phyloP scores from a whole-genome alignment of 768 basidiomycete genomes.

The Xerocomus potaroensis region DNA sequence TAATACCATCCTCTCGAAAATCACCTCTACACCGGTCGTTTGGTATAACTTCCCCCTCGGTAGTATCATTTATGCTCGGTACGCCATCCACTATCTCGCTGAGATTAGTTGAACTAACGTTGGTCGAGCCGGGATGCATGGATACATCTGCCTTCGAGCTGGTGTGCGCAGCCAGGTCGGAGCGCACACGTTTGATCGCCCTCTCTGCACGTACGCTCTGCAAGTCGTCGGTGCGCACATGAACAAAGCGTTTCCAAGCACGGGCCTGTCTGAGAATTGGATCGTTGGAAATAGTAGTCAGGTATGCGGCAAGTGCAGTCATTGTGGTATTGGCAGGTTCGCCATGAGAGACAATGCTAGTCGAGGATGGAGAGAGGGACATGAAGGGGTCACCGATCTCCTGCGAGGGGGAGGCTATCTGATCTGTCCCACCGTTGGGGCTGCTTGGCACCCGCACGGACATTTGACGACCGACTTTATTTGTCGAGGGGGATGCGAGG shows the following conservation, averaged over 20 bases:
- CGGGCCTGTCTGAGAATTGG: constrained; percentile 56
- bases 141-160: constrained; percentile 34
- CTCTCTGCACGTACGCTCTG: constrained; percentile 84
- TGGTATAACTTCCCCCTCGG: constrained; percentile 20
- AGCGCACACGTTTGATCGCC: constrained; percentile 82
- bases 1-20: constrained; percentile 21
- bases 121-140: constrained; percentile 17
- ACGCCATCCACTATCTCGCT: constrained; percentile 30
- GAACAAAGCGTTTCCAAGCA: constrained; percentile 82
- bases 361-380: constrained; percentile 33
- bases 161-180: constrained; percentile 75
- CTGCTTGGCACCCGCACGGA: constrained; percentile 32
- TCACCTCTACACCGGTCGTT: constrained; percentile 15
- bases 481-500: constrained; percentile 66
- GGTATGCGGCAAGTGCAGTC: constrained; percentile 70
- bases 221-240: constrained; percentile 81
- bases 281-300: constrained; percentile 74
- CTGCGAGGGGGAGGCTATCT: constrained; percentile 44
- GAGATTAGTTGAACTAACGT: constrained; percentile 29
- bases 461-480: constrained; percentile 44
- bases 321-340: constrained; percentile 45
- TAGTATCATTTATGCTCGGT: constrained; percentile 29
- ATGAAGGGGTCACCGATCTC: constrained; percentile 64
- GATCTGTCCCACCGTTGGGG: constrained; percentile 33
- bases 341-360: constrained; percentile 15